A percentile compares a stretch with the other conserved stretches of the same genome.
Conservation (phyloP, 805 yeast genomes). For the Kuraishia ogatae region DNA sequence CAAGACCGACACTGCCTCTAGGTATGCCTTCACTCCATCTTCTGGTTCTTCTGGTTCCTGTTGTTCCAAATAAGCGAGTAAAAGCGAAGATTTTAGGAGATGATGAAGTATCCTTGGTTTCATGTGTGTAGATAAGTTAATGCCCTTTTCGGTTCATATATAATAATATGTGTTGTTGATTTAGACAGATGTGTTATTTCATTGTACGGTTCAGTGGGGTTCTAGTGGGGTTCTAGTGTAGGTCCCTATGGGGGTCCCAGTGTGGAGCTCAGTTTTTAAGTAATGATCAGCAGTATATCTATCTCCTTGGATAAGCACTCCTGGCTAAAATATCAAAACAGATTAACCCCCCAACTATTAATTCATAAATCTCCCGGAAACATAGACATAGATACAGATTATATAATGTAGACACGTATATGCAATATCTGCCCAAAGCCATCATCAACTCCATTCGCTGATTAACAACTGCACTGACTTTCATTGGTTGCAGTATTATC, state of each 20-base stretch:
- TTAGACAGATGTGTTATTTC: too few species aligned
- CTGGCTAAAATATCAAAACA: too few species aligned
- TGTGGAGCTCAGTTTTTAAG: too few species aligned
- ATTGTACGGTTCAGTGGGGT: too few species aligned
- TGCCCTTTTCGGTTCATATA: background rate
- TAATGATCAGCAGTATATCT: too few species aligned
- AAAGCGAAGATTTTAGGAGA: too few species aligned
- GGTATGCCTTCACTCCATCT: slow-evolving; percentile 38
- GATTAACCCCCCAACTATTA: too few species aligned
- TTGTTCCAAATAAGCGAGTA: slow-evolving; percentile 10
- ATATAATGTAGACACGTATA: background rate
- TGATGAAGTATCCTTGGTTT: background rate
- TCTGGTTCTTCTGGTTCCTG: slow-evolving; percentile 19
- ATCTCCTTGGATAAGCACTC: too few species aligned
- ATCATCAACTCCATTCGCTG: background rate
- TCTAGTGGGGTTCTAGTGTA: too few species aligned
- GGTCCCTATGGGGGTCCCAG: too few species aligned
- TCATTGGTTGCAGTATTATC: slow-evolving; percentile 1
- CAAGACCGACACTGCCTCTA: slow-evolving; percentile 37
- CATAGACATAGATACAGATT: too few species aligned
- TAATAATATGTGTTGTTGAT: background rate
- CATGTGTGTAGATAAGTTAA: background rate
- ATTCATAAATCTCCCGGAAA: too few species aligned
- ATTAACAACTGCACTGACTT: slow-evolving; percentile 3
- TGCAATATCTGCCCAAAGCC: background rate